phyloP scores from a whole-genome alignment of 768 basidiomycete genomes.

The Clitopilus passeckerianus region DNA sequence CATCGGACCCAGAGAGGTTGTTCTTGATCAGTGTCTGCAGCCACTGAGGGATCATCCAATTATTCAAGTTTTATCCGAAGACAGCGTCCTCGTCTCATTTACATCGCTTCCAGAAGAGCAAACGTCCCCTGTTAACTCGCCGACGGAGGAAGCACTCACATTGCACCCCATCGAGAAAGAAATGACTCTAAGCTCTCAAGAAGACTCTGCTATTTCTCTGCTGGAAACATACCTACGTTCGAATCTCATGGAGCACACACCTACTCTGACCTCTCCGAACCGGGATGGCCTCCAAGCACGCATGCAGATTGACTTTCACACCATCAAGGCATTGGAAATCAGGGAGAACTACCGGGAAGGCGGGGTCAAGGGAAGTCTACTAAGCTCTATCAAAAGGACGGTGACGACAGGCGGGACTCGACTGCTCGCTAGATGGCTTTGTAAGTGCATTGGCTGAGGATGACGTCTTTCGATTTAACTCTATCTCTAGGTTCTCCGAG shows the following conservation, averaged over 20 bases:
- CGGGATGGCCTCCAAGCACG: conserved; percentile 49
- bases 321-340: conserved; percentile 86
- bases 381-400: conserved; percentile 74
- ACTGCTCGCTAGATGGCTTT: conserved; percentile 70
- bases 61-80: conserved; percentile 41
- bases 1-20: conserved; percentile 78
- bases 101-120: conserved; percentile 11
- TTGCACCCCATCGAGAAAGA: no score
- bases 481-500: conserved; percentile 70
- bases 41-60: conserved; percentile 38
- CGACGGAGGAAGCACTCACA: no score
- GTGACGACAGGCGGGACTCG: conserved; percentile 74
- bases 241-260: conserved; percentile 78
- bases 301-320: conserved; percentile 91
- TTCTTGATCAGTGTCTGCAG: conserved; percentile 47
- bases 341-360: conserved; percentile 72
- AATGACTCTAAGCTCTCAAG: conserved; percentile 14
- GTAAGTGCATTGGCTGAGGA: conserved; percentile 43
- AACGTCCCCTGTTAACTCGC: no score
- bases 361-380: conserved; percentile 64
- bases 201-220: conserved; percentile 54
- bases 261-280: conserved; percentile 49
- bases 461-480: not conserved
- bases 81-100: conserved; percentile 46
- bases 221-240: conserved; percentile 60